Evolutionary conservation across 768 basidiomycete genomes (phyloP).

Genomic region (Boletus rubescentipes): DNA sequence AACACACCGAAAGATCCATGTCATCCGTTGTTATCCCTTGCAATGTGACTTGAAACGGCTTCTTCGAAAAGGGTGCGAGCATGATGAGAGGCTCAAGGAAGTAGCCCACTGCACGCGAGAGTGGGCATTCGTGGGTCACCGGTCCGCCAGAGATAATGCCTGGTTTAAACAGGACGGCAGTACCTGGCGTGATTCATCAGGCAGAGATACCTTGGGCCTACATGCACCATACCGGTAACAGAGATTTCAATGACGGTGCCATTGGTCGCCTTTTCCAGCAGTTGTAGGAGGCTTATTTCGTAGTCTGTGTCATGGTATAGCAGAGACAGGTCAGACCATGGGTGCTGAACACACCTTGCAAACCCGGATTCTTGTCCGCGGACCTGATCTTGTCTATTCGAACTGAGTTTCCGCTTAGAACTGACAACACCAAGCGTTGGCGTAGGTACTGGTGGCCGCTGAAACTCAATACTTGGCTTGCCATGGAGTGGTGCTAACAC

Average conservation of each 20-base stretch:
- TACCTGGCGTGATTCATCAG: constrained; percentile 53
- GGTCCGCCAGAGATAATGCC: constrained; percentile 86
- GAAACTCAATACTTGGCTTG: constrained; percentile 50
- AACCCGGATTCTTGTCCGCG: constrained; percentile 91
- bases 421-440: constrained; percentile 81
- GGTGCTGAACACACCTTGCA: constrained; percentile 59
- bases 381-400: constrained; percentile 86
- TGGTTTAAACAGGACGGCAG: constrained; percentile 87
- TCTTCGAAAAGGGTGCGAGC: constrained; percentile 92
- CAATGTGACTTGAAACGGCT: constrained; percentile 74
- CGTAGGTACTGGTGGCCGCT: constrained; percentile 83
- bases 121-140: constrained; percentile 83
- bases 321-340: background rate
- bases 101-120: constrained; percentile 89
- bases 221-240: constrained; percentile 68
- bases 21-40: constrained; percentile 93
- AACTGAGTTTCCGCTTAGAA: constrained; percentile 84
- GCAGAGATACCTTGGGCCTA: background rate
- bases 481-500: background rate
- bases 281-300: constrained; percentile 85
- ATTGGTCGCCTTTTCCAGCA: constrained; percentile 90
- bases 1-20: constrained; percentile 80
- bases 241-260: constrained; percentile 95
- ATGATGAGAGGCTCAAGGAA: constrained; percentile 89
- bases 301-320: constrained; percentile 55